Evolutionary conservation across 1,139 yeast genomes (phyloP).

Genomic region (Debaryomyces fabryi): DNA sequence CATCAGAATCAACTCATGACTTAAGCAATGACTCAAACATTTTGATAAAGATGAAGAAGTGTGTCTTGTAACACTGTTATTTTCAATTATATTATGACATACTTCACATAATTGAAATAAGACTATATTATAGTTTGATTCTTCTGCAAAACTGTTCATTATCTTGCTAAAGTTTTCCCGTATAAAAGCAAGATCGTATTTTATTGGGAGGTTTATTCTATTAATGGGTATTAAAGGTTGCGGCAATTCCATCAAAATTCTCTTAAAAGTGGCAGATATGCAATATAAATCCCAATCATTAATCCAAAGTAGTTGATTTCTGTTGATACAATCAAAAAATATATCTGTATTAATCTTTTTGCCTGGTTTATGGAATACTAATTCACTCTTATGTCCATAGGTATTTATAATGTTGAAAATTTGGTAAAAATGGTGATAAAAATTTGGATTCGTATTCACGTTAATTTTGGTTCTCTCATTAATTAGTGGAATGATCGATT

Average conservation of each 20-base stretch:
- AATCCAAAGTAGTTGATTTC: conserved; percentile 59
- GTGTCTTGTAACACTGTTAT: conserved; percentile 44
- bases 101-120: conserved; percentile 46
- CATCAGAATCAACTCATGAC: conserved; percentile 52
- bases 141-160: conserved; percentile 18
- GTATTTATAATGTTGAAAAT: conserved; percentile 49
- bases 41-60: conserved; percentile 48
- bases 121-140: conserved; percentile 23
- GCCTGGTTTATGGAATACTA: conserved; percentile 62
- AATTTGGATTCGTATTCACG: conserved; percentile 28
- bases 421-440: conserved; percentile 46
- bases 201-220: conserved; percentile 48
- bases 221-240: conserved; percentile 48
- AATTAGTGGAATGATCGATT: conserved; percentile 25
- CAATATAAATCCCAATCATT: conserved; percentile 68
- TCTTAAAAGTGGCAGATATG: conserved; percentile 55
- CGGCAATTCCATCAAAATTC: conserved; percentile 48
- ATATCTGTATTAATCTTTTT: conserved; percentile 54
- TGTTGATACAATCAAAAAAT: conserved; percentile 52
- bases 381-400: conserved; percentile 48
- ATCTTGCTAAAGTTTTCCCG: conserved; percentile 34
- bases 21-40: conserved; percentile 52
- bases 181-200: conserved; percentile 47
- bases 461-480: conserved; percentile 26
- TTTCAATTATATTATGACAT: conserved; percentile 35